Evolutionary conservation across 345 rosid genomes (phyloP).

Genomic region (Isatis tinctoria): DNA sequence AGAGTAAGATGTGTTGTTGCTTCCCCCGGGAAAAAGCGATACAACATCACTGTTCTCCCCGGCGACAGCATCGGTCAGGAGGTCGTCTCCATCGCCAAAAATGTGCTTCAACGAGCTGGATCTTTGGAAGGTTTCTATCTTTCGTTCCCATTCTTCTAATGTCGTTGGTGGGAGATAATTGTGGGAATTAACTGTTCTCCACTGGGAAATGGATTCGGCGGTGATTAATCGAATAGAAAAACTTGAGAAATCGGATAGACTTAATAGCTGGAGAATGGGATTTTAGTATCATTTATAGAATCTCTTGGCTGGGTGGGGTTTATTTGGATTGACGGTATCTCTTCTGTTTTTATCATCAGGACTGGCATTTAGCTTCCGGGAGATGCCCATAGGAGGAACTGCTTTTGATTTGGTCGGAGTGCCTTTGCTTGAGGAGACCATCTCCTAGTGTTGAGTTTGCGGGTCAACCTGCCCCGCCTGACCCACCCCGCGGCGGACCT

Average conservation of each 20-base stretch:
- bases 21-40: conserved; percentile 43
- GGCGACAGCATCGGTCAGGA: conserved; percentile 99
- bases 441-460: too few species aligned
- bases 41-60: conserved; percentile 78
- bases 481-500: too few species aligned
- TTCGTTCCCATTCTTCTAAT: not conserved
- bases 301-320: too few species aligned
- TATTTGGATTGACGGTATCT: not conserved
- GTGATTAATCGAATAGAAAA: not conserved
- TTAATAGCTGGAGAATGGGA: not conserved
- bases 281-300: too few species aligned
- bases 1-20: conserved; percentile 53
- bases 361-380: conserved; percentile 70
- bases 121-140: conserved; percentile 61
- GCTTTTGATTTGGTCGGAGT: conserved; percentile 92
- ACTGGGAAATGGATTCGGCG: not conserved
- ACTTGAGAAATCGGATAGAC: not conserved
- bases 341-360: conserved; percentile 33
- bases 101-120: conserved; percentile 66
- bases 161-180: not conserved
- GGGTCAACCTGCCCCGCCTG: too few species aligned
- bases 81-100: conserved; percentile 70
- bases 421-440: conserved; percentile 87
- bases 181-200: not conserved
- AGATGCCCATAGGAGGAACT: conserved; percentile 93